phyloP scores from a whole-genome alignment of 345 rosid species.

The Stellera chamaejasme region DNA sequence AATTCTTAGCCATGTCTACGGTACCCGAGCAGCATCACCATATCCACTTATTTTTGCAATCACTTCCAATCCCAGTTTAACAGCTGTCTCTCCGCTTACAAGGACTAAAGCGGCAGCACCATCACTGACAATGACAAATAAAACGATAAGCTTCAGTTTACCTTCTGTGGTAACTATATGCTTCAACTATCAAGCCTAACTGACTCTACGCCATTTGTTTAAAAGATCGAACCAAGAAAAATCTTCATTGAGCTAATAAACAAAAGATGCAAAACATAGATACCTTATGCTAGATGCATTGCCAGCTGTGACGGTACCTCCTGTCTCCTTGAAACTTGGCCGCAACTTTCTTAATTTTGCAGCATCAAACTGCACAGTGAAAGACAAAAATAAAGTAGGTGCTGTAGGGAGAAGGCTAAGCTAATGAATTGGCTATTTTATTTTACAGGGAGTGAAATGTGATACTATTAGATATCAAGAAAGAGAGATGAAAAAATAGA shows the following conservation, averaged over 20 bases:
- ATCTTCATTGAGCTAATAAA: neutral
- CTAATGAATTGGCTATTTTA: neutral
- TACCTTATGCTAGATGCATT: constrained; percentile 99
- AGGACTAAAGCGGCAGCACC: constrained; percentile 95
- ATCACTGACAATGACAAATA: constrained; percentile 45
- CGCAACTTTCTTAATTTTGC: constrained; percentile 87
- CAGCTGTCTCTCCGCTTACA: constrained; percentile 82
- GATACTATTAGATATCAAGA: neutral
- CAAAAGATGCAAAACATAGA: neutral
- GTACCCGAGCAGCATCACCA: constrained; percentile 97
- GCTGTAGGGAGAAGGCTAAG: constrained; percentile 4
- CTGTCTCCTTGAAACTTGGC: constrained; percentile 87
- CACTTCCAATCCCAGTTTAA: constrained; percentile 71
- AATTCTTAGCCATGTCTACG: neutral
- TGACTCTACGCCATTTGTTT: neutral
- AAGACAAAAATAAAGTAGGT: constrained; percentile 3
- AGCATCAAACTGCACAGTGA: constrained; percentile 61
- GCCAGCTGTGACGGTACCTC: constrained; percentile 95
- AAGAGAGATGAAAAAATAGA: constrained; percentile 3
- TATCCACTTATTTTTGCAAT: constrained; percentile 78
- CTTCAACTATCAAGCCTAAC: neutral
- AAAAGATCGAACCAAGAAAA: neutral
- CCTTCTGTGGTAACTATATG: neutral
- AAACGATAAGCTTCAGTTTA: constrained; percentile 10
- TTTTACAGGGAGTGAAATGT: neutral